Evolutionary conservation across 2,329 filamentous ascomycete genomes (phyloP), one percentile per base, ranked within the genome.

Genomic region (Fusarium armeniacum): DNA sequence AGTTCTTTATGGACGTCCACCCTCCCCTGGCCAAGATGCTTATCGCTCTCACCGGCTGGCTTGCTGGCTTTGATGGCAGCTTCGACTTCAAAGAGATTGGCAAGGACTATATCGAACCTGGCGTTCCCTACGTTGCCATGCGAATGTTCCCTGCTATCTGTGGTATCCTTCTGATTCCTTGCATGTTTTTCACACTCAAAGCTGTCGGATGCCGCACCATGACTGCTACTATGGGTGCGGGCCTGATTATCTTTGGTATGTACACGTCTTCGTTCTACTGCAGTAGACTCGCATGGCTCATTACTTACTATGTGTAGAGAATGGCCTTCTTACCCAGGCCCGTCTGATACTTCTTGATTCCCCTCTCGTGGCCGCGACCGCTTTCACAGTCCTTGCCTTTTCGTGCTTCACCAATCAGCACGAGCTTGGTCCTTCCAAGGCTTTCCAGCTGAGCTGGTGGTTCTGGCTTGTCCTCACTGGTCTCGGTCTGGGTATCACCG

Each of bases 1-100:
- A 87, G 79, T 99, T 99, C 87, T 99, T 99, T 82, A 99, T 99
- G 96, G 96, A 99, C 79, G 96, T 99, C n/a, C 96, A 99, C 79
- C 96, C 96, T 33, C 96, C 96, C 46, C 87, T 99, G 65, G 96
- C 96, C 72, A 99, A 99, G 85, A 89, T 99, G 78, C 90, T 99
- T 73, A 95, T 99, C 76, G 97, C 96, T 54, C 88, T 99, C 65
- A 94, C 94, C 69, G 96, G 95, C 74, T 99, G 92, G 90, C 82
- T 98, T 69, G 96, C 94, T 75, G 96, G 96, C 56, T 99, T 98
- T 80, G 89, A 98, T 78, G 96, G 96, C 70, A 87, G 93, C 69
- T 99, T 99, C 79, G 96, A 98, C 81, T 99, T 99, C 86, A 99
- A 98, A 85, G 94, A 99, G 74, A 99, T 99, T 81, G 96, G 96